phyloP scores from a whole-genome alignment of 2,329 filamentous ascomycete species.

The Xenosphaeropsis pyriputrescens region DNA sequence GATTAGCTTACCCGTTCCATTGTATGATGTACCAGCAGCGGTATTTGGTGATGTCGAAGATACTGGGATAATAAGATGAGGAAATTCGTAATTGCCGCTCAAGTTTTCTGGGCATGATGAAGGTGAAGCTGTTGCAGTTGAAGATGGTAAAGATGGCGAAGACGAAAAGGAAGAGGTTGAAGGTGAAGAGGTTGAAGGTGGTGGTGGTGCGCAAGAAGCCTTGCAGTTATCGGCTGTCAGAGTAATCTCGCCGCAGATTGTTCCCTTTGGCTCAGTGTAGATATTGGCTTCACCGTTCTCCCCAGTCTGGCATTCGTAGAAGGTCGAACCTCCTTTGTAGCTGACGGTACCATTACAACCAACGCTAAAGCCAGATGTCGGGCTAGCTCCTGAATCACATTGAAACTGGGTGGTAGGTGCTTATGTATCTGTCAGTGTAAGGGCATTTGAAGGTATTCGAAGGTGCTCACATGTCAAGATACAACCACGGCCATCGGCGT shows the following conservation, averaged over 20 bases:
- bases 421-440: neutral
- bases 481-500: slow-evolving; percentile 41
- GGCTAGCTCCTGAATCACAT: slow-evolving; percentile 34
- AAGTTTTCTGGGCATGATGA: slow-evolving; percentile 22
- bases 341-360: slow-evolving; percentile 33
- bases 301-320: slow-evolving; percentile 35
- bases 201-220: neutral
- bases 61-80: slow-evolving; percentile 48
- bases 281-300: slow-evolving; percentile 23
- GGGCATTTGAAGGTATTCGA: neutral
- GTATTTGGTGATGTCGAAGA: slow-evolving; percentile 34
- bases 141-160: too few species aligned
- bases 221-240: slow-evolving; percentile 22
- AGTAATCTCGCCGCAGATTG: slow-evolving; percentile 20
- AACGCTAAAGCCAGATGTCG: slow-evolving; percentile 38
- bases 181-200: neutral
- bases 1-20: too few species aligned
- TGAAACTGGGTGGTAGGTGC: slow-evolving; percentile 4
- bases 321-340: slow-evolving; percentile 32
- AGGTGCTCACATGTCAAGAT: slow-evolving; percentile 36
- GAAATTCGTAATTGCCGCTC: slow-evolving; percentile 33
- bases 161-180: neutral
- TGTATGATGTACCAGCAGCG: slow-evolving; percentile 32
- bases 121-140: too few species aligned
- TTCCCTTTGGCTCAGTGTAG: slow-evolving; percentile 14